Evolutionary conservation across 176 grass and related monocot species (phyloP).

Genomic region (Triticum turgidum): DNA sequence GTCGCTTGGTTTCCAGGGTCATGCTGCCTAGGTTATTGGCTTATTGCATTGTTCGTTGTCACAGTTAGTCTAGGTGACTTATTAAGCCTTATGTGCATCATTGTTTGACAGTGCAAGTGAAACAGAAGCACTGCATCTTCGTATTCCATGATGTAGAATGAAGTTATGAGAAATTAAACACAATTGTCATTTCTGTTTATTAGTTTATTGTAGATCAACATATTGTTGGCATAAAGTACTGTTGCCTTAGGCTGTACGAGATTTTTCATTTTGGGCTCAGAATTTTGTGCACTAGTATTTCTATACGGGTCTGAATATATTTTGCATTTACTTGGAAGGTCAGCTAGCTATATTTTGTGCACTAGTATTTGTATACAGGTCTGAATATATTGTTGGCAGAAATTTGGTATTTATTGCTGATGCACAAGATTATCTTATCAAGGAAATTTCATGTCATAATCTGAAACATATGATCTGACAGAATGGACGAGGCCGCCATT

Average conservation of each 20-base stretch:
- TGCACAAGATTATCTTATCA: conserved; percentile 23
- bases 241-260: conserved; percentile 6
- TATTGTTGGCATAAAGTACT: conserved; percentile 2
- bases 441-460: conserved; percentile 18
- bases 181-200: not conserved
- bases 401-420: not conserved
- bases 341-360: not conserved
- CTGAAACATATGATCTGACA: conserved; percentile 43
- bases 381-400: not conserved
- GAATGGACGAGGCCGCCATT: conserved; percentile 88
- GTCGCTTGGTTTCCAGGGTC: not conserved
- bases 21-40: not conserved
- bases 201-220: conserved; percentile 4
- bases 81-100: conserved; percentile 4
- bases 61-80: conserved; percentile 12
- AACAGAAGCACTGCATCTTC: conserved; percentile 1
- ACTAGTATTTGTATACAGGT: not conserved
- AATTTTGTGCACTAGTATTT: not conserved
- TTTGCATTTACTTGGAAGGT: not conserved
- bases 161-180: not conserved
- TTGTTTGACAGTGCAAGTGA: conserved; percentile 16
- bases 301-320: not conserved
- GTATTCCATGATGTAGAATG: conserved; percentile 2
- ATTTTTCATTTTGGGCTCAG: not conserved
- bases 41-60: not conserved